Base-by-base conservation (phyloP, 768 basidiomycete species). In the Lentinula edodes region DNA sequence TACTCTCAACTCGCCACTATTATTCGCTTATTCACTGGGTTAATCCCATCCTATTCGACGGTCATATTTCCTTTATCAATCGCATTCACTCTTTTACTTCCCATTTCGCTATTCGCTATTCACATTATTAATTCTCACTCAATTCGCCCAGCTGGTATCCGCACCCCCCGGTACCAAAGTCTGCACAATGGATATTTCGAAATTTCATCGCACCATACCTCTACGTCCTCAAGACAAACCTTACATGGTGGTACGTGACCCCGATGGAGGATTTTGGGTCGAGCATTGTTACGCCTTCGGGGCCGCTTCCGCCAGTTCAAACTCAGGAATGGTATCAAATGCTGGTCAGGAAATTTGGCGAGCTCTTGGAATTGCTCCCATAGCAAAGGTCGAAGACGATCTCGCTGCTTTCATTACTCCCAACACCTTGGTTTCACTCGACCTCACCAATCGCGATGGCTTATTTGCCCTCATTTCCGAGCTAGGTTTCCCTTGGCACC, bases 91-190 rank as follows among this genome's bases (percentile, higher is more conserved):
- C 7, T 7, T 1, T 7, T 8, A 10, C 39, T 39, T 9, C 39
- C 5, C 7, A 39, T 9, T 39, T 9, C 10, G n/a, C n/a, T n/a
- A n/a, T n/a, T n/a, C n/a, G 39, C 39, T 39, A 39, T 39, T 39
- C 39, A 3, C 8, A 39, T 39, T 39, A 39, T 15, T 39, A 39
- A 39, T 15, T 39, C 39, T 10, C 8, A 39, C 15, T 39, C 39
- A 10, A 39, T 23, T 54, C 23, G 23, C 34, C 13, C 15, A 71
- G 69, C 59, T 71, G 52, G 61, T 68, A 12, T 15, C 9, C 1
- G 68, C 71, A 0, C 76, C 77, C 1, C 53, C 58, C 0, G 74
- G 75, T 1, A 62, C 73, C 0, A 64, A 71, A 52, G 75, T 68
- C 0, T 66, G 69, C 6, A 66, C 70, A 0, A 67, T 73, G 35